Percentiles rank a stretch among this genome's conserved stretches.
Evolutionary conservation across 352 stramenopile genomes (phyloP).

Genomic region (Paralagenidium karlingii): DNA sequence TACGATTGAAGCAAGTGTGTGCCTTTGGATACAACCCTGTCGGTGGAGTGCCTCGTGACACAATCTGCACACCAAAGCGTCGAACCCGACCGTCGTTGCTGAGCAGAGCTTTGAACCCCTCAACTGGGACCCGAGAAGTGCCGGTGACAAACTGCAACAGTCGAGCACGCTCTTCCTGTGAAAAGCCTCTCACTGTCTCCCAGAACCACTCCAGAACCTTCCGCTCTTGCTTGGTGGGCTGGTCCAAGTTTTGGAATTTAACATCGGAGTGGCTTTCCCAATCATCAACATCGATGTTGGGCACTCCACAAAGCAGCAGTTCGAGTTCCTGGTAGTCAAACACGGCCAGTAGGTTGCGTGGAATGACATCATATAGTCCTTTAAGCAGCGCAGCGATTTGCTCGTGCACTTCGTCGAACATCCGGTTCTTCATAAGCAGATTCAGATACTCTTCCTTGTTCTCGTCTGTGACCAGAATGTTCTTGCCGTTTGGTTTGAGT

Average conservation of each 20-base stretch:
- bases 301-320: constrained; percentile 86
- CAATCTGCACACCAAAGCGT: constrained; percentile 95
- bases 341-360: constrained; percentile 73
- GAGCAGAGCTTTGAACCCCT: constrained; percentile 88
- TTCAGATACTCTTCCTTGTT: constrained; percentile 96
- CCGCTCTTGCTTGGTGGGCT: constrained; percentile 32
- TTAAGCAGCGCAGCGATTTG: constrained; percentile 86
- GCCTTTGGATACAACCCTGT: constrained; percentile 68
- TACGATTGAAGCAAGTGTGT: constrained; percentile 83
- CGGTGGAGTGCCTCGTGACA: constrained; percentile 59
- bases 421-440: constrained; percentile 88
- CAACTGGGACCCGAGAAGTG: constrained; percentile 83
- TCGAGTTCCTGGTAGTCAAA: constrained; percentile 95
- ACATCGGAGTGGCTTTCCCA: constrained; percentile 78
- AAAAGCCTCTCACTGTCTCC: constrained; percentile 62
- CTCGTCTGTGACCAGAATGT: constrained; percentile 86
- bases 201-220: constrained; percentile 87
- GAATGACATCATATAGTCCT: constrained; percentile 88
- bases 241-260: constrained; percentile 63
- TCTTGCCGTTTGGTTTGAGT: constrained; percentile 83
- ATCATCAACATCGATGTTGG: constrained; percentile 84
- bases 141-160: constrained; percentile 88
- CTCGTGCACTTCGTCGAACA: constrained; percentile 84
- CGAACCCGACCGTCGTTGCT: constrained; percentile 76
- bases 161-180: constrained; percentile 71